phyloP scores from a whole-genome alignment of 2,329 filamentous ascomycete genomes.

The Metarhizium robertsii region DNA sequence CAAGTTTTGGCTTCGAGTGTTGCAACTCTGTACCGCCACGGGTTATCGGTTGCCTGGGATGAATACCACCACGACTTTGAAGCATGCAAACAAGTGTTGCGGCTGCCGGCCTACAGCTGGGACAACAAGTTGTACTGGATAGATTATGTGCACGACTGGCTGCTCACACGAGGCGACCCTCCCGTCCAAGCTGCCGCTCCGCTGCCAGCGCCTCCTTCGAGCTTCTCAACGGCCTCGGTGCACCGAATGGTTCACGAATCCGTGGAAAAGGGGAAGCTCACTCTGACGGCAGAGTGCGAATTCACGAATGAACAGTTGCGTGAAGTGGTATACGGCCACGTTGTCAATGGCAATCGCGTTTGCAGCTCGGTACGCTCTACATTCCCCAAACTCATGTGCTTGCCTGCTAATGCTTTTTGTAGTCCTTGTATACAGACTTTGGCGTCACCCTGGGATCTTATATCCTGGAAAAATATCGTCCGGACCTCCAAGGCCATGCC shows the following conservation, averaged over 20 bases:
- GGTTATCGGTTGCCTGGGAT: conserved; percentile 38
- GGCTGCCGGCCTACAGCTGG: conserved; percentile 61
- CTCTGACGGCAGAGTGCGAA: not conserved
- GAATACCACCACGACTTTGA: conserved; percentile 52
- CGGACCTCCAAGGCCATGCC: not conserved
- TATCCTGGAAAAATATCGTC: not conserved
- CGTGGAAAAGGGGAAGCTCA: not conserved
- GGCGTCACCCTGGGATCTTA: not conserved
- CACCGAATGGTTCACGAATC: not conserved
- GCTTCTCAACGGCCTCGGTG: not conserved
- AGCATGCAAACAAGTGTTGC: conserved; percentile 37
- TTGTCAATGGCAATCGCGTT: not conserved
- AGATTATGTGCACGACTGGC: conserved; percentile 59
- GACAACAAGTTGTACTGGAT: conserved; percentile 66
- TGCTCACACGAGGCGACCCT: not conserved
- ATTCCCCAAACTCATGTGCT: not conserved
- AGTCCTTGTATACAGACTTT: not conserved
- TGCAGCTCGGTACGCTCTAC: not conserved
- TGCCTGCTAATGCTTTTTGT: not conserved
- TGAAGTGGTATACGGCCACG: not conserved
- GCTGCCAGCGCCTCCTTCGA: not conserved
- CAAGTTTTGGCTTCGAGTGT: conserved; percentile 51
- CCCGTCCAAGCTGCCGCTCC: not conserved
- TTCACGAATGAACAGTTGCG: not conserved
- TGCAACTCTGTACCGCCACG: conserved; percentile 47